Percentiles rank a stretch among this genome's conserved stretches.
These are phyloP conservation scores for Lanmaoa pseudosensibilis DNA, from an alignment of 768 basidiomycete genomes.

Conservation along the genomic window DNA sequence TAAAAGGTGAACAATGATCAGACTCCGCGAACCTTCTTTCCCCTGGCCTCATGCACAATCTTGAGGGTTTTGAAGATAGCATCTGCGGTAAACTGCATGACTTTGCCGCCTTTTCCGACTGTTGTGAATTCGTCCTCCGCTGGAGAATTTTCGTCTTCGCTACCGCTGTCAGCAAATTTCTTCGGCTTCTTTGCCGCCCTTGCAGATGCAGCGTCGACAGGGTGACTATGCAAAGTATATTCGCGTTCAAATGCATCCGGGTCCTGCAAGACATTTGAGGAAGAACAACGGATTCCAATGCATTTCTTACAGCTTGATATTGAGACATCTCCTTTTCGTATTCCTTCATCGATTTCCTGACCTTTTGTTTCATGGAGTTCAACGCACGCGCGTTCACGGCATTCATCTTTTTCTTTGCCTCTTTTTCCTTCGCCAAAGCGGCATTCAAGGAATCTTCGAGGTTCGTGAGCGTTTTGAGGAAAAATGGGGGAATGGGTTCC, in stretches of 20 bases:
- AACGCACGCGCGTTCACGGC: constrained; percentile 90
- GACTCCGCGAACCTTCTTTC: constrained; percentile 76
- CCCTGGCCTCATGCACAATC: constrained; percentile 88
- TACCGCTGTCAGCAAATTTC: constrained; percentile 35
- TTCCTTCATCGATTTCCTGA: constrained; percentile 89
- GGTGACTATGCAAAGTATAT: constrained; percentile 55
- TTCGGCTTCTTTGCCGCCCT: constrained; percentile 40
- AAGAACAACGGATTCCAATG: not conserved
- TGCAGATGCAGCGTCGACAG: constrained; percentile 40
- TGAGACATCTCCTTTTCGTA: constrained; percentile 77
- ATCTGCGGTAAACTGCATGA: constrained; percentile 77
- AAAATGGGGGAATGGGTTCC: constrained; percentile 86
- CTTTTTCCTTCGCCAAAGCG: constrained; percentile 83
- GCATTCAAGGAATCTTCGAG: constrained; percentile 76
- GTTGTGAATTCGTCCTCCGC: constrained; percentile 76
- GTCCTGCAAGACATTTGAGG: constrained; percentile 52
- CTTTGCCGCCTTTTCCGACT: constrained; percentile 88
- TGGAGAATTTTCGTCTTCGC: constrained; percentile 42
- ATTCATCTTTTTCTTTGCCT: constrained; percentile 94
- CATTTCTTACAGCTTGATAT: constrained; percentile 67
- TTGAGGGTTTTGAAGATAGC: constrained; percentile 91
- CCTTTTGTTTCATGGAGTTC: constrained; percentile 97
- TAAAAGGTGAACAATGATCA: constrained; percentile 5
- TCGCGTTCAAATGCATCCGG: constrained; percentile 84
- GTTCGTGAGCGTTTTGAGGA: constrained; percentile 67